Evolutionary conservation across 495 filamentous ascomycete species (phyloP), one percentile per base, ranked within the genome.

Genomic region (Aspergillus cavernicola): DNA sequence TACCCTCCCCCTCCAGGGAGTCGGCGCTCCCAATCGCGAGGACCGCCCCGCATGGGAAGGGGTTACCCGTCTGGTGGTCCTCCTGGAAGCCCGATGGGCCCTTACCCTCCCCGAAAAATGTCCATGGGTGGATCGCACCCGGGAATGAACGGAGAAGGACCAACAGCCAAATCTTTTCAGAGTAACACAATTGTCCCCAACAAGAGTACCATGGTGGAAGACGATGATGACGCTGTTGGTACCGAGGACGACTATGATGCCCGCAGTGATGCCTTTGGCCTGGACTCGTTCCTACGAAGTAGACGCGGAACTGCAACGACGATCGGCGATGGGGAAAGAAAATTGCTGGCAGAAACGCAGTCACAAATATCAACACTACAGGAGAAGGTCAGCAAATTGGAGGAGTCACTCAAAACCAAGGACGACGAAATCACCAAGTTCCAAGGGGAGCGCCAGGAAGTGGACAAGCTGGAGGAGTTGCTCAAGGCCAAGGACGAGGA

Each of bases 121-220:
- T 81, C 78, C 16, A 57, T 81, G 6, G 70, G 74, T 3, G 67
- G 71, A 61, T 78, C 48, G 68, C 78, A 43, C 62, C 74, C 58
- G 11, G 60, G 51, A 11, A 56, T 64, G 53, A 74, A 73, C 53
- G 72, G 73, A n/a, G 71, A 73, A 15, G 71, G 67, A 3, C 93
- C 91, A 1, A 81, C 86, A 37, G 85, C 89, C 13, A 96, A 95
- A 59, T 88, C 89, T 35, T 96, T 95, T 57, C 92, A 97, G 68
- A 92, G 88, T 63, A 97, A 93, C 61, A 96, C 89, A 0, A 95
- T 97, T 55, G 85, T 97, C 20, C 95, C 93, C 6, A 97, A 96
- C 60, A 98, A 97, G 70, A 95, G 92, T 59, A 97, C 90, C 0
- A 90, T 98, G 87, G 87, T 97, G 13, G 93, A 98, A 66, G 93